phyloP scores from a whole-genome alignment of 805 yeast species.

The Wickerhamiella azymoides region DNA sequence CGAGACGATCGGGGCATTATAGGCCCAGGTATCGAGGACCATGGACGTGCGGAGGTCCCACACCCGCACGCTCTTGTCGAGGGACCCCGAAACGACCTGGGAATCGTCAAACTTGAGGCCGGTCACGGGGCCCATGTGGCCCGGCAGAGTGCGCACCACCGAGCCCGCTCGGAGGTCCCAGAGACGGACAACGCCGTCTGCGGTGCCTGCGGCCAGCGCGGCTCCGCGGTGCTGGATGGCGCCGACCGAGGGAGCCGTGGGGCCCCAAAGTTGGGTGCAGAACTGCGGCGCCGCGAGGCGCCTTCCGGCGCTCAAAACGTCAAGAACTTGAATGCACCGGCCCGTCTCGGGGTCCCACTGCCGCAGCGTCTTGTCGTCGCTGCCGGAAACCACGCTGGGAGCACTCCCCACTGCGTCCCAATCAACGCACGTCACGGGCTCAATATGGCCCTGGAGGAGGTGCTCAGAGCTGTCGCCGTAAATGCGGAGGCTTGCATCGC shows the following conservation, averaged over 20 bases:
- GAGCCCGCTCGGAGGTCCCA: slow-evolving; percentile 69
- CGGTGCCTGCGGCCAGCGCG: slow-evolving; percentile 66
- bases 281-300: slow-evolving; percentile 5
- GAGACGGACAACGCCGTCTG: slow-evolving; percentile 58
- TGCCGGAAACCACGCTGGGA: slow-evolving; percentile 51
- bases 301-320: slow-evolving; percentile 47
- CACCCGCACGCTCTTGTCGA: slow-evolving; percentile 47
- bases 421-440: slow-evolving; percentile 44
- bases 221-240: slow-evolving; percentile 62
- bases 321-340: slow-evolving; percentile 54
- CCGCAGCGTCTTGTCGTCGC: slow-evolving; percentile 55
- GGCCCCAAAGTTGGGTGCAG: slow-evolving; percentile 3
- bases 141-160: slow-evolving; percentile 28
- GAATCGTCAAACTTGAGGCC: slow-evolving; percentile 55
- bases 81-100: slow-evolving; percentile 48
- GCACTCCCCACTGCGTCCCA: not conserved
- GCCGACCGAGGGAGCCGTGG: slow-evolving; percentile 33
- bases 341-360: slow-evolving; percentile 65
- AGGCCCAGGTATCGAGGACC: slow-evolving; percentile 46
- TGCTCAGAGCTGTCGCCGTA: slow-evolving; percentile 35
- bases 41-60: slow-evolving; percentile 67
- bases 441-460: slow-evolving; percentile 38
- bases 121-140: slow-evolving; percentile 59
- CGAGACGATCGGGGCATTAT: slow-evolving; percentile 40
- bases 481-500: slow-evolving; percentile 46